These are phyloP conservation scores for Withania somnifera DNA, from an alignment of 305 asterid genomes.

Conservation along the genomic window DNA sequence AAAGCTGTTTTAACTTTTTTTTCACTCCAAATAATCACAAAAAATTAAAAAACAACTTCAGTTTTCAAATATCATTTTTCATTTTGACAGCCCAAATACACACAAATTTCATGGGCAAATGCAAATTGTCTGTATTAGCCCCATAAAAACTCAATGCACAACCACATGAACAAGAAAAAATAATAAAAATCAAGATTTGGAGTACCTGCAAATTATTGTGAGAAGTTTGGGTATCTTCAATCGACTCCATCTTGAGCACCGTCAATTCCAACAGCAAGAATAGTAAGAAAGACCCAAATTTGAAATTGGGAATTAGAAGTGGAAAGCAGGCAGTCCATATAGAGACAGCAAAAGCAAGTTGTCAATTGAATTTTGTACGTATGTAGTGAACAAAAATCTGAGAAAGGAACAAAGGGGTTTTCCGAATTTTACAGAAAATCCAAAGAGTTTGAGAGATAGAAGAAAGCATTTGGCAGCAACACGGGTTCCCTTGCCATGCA, in stretches of 20 bases:
- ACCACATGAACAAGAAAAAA: not conserved
- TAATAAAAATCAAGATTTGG: not conserved
- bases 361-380: constrained; percentile 5
- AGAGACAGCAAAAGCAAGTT: constrained; percentile 19
- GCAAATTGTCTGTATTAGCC: too few relatives aligned
- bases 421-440: not conserved
- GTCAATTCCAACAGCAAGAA: not conserved
- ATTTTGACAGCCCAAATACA: too few relatives aligned
- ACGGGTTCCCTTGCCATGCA: constrained; percentile 1
- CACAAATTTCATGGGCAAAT: too few relatives aligned
- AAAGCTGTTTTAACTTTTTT: too few relatives aligned
- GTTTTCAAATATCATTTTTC: too few relatives aligned
- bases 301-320: constrained; percentile 1
- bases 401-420: not conserved
- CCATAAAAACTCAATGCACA: not conserved
- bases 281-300: not conserved
- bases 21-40: too few relatives aligned
- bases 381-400: constrained; percentile 13
- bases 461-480: not conserved
- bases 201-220: constrained; percentile 22
- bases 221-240: constrained; percentile 24
- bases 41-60: too few relatives aligned
- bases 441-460: not conserved
- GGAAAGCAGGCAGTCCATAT: constrained; percentile 7
- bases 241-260: constrained; percentile 25